Evolutionary conservation across 495 filamentous ascomycete species (phyloP).

Genomic region (Jackrogersella minutella): DNA sequence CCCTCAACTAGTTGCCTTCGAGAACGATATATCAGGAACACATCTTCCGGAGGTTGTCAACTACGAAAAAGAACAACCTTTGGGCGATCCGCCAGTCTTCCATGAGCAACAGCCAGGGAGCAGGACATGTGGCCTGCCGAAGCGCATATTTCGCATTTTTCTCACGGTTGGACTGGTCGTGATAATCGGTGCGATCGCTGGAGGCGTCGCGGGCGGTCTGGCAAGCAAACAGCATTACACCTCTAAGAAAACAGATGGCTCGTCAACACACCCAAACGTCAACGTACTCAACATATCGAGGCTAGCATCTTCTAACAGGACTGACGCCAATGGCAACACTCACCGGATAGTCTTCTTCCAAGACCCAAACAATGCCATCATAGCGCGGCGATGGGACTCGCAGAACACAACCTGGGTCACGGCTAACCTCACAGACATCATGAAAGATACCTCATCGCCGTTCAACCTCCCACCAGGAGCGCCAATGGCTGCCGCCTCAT

Average conservation of each 20-base stretch:
- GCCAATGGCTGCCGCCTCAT: slow-evolving; percentile 4
- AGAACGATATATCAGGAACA: background rate
- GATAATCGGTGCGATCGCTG: slow-evolving; percentile 21
- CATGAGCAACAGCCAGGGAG: background rate
- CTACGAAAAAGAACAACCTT: background rate
- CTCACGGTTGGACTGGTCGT: background rate
- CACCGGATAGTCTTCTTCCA: slow-evolving; percentile 34
- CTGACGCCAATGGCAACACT: slow-evolving; percentile 8
- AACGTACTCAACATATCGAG: slow-evolving; percentile 21
- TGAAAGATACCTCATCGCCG: background rate
- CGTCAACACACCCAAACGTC: background rate
- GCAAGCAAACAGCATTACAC: background rate
- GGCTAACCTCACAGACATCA: slow-evolving; percentile 20
- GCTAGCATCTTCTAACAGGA: slow-evolving; percentile 23
- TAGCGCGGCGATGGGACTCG: slow-evolving; percentile 29
- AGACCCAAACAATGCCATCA: slow-evolving; percentile 9
- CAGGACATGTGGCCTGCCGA: slow-evolving; percentile 18
- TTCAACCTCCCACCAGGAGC: slow-evolving; percentile 3
- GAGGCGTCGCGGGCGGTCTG: slow-evolving; percentile 21
- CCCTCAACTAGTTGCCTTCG: slow-evolving; percentile 11
- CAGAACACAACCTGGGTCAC: slow-evolving; percentile 20
- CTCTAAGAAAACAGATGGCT: background rate
- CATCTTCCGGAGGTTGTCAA: slow-evolving; percentile 16
- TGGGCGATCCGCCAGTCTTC: background rate
- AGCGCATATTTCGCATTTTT: slow-evolving; percentile 6